These are phyloP conservation scores for Ashbya aceris DNA, from an alignment of 1,139 yeast species.

Conservation along the genomic window DNA sequence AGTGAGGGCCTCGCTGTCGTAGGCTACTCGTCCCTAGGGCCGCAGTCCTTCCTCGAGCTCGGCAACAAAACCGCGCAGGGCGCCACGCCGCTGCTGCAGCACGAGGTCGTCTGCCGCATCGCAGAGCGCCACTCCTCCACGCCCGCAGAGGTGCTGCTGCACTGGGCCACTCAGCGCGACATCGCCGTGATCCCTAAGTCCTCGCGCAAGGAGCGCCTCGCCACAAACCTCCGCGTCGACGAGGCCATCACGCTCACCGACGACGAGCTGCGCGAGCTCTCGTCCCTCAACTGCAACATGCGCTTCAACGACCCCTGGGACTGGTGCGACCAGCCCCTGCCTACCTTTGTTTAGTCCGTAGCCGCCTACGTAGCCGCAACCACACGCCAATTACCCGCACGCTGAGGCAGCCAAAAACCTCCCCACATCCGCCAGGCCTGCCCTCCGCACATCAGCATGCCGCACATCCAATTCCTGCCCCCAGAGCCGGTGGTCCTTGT, in stretches of 20 bases:
- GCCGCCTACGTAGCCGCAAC: not conserved
- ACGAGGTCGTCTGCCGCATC: constrained; percentile 42
- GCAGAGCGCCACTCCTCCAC: constrained; percentile 45
- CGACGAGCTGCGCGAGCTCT: constrained; percentile 46
- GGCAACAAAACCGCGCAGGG: constrained; percentile 43
- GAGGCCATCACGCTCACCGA: constrained; percentile 41
- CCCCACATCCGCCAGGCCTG: too few relatives aligned
- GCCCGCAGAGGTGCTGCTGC: constrained; percentile 56
- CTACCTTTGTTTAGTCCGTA: constrained; percentile 25
- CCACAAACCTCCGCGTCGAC: constrained; percentile 47
- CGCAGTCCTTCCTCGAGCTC: constrained; percentile 63
- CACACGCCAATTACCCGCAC: too few relatives aligned
- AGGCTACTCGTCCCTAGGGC: constrained; percentile 82
- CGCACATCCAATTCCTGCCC: constrained; percentile 13
- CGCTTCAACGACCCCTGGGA: constrained; percentile 84
- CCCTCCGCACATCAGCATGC: not conserved
- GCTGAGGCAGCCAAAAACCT: too few relatives aligned
- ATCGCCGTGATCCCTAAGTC: constrained; percentile 72
- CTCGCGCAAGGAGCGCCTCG: constrained; percentile 50
- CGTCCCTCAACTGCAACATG: constrained; percentile 52
- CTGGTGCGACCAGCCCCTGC: constrained; percentile 39
- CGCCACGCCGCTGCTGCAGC: constrained; percentile 48
- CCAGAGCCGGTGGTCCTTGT: constrained; percentile 22
- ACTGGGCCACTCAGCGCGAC: constrained; percentile 76
- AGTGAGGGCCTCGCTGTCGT: constrained; percentile 57